Evolutionary conservation across 148 eudicot species (phyloP), one percentile per base, ranked within the genome.

Genomic region (Silene uniflora): DNA sequence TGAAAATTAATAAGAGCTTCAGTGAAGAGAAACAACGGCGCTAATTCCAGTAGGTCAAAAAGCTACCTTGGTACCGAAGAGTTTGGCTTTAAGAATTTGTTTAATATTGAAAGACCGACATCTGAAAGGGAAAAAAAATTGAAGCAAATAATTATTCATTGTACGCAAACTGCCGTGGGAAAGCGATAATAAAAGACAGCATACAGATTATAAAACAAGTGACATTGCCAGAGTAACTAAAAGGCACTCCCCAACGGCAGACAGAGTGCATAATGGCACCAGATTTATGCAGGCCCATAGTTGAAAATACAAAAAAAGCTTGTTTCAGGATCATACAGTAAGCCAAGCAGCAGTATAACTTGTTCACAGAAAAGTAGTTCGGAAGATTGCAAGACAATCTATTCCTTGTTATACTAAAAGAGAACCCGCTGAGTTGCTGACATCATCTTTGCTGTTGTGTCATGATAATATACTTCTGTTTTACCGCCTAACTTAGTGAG

Each of bases 91-190:
- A 96, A 83, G 87, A 96, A 96, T 72, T 86, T 88, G 72, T 88
- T 84, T 77, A 96, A 81, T 75, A 96, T 85, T 55, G 99, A 96
- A 79, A 96, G 98, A 25, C 99, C 99, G 81, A 85, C 95, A 78
- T 89, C 99, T 96, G 94, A 72, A 83, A 72, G 44, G 44, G 78
- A 77, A 47, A 61, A 32, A 64, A 83, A 54, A 63, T 46, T 7
- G 64, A 73, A 54, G 7, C 46, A 67, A 16, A 67, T 76, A 29
- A 72, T 73, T 49, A 73, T 22, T 55, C 24, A 14, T 18, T 11
- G 19, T 7, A 12, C 46, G 0, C 60, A 3, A 18, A 63, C 17
- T 17, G 27, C 64, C 3, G 19, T 14, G 42, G 42, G 12, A 16
- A 16, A 71, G 39, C 54, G 7, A 71, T 5, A 58, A 10, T 2